Evolutionary conservation across 345 rosid genomes (phyloP).

Genomic region (Euphorbia lathyris): DNA sequence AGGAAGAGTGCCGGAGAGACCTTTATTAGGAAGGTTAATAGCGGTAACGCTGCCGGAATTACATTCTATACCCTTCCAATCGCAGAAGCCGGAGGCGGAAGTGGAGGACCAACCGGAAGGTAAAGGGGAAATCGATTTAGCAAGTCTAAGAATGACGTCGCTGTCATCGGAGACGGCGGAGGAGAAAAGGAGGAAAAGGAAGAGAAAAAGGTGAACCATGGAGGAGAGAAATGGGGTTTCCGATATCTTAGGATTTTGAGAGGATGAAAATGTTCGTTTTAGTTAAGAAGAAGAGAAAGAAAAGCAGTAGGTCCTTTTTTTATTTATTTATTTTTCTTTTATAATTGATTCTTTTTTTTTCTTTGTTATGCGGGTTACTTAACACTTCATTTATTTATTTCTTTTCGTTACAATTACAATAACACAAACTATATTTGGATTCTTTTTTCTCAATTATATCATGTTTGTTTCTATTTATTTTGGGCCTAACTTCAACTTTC

Average conservation of each 20-base stretch:
- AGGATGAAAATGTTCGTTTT: neutral
- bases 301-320: too few relatives aligned
- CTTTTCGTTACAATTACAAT: too few relatives aligned
- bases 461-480: too few relatives aligned
- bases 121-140: conserved; percentile 36
- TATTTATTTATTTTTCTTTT: too few relatives aligned
- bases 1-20: conserved; percentile 51
- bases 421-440: too few relatives aligned
- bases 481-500: too few relatives aligned
- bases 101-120: conserved; percentile 64
- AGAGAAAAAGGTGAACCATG: conserved; percentile 6
- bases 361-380: too few relatives aligned
- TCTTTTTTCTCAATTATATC: too few relatives aligned
- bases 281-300: too few relatives aligned
- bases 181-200: conserved; percentile 18
- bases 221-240: neutral
- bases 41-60: conserved; percentile 39
- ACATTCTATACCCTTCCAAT: conserved; percentile 58
- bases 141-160: conserved; percentile 42
- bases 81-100: conserved; percentile 41
- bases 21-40: conserved; percentile 36
- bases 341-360: too few relatives aligned
- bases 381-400: too few relatives aligned
- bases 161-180: conserved; percentile 50
- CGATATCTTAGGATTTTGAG: neutral